Conservation (phyloP, 345 rosid species). For the Litchi chinensis region DNA sequence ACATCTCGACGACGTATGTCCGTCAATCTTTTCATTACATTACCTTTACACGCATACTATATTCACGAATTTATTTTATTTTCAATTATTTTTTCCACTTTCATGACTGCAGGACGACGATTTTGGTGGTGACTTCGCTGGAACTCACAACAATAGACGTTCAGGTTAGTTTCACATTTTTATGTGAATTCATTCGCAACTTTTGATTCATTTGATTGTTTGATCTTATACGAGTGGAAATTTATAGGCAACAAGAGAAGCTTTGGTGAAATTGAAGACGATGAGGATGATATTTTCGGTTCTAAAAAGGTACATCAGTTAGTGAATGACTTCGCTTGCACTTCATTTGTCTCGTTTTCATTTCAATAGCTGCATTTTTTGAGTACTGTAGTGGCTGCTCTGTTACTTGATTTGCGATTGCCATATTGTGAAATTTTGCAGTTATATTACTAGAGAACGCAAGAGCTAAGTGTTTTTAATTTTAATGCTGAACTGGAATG, state of each 20-base stretch:
- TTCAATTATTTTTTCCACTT: background rate
- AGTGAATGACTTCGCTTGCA: background rate
- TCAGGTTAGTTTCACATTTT: slow-evolving; percentile 47
- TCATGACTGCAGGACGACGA: slow-evolving; percentile 64
- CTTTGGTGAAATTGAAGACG: slow-evolving; percentile 86
- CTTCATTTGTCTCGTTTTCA: background rate
- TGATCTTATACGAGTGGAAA: background rate
- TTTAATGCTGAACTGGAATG: too few species aligned
- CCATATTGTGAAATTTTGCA: background rate
- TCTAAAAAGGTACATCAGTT: slow-evolving; percentile 59
- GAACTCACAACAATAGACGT: slow-evolving; percentile 42
- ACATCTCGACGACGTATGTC: slow-evolving; percentile 61
- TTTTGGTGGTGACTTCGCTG: slow-evolving; percentile 81
- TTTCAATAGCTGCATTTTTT: background rate
- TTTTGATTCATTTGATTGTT: background rate
- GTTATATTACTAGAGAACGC: background rate
- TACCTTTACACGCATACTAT: background rate
- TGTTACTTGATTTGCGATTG: background rate
- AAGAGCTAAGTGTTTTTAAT: background rate
- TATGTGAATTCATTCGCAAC: background rate
- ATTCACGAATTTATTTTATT: background rate
- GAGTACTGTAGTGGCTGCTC: background rate
- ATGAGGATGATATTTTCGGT: slow-evolving; percentile 86
- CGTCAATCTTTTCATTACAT: background rate
- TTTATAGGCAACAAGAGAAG: slow-evolving; percentile 66